Evolutionary conservation across 257 asterid species (phyloP).

Genomic region (Hygrophila difformis): DNA sequence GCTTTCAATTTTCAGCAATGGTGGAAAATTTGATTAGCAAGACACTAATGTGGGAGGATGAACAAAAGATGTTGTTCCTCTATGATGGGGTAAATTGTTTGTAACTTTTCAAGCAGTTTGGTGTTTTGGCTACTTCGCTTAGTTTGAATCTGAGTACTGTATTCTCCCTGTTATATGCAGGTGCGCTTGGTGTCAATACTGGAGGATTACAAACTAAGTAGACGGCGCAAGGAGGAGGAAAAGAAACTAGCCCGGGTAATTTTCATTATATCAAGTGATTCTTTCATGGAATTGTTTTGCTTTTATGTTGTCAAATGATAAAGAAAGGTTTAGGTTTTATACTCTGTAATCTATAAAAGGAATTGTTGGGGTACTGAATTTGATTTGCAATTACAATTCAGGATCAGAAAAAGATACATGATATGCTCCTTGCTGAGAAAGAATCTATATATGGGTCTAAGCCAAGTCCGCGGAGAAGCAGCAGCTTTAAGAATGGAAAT

Average conservation of each 20-base stretch:
- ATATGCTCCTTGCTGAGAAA: slow-evolving; percentile 76
- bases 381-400: no score
- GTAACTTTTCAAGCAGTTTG: slow-evolving; percentile 5
- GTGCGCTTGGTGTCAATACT: slow-evolving; percentile 78
- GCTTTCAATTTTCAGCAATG: slow-evolving; percentile 49
- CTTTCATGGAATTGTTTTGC: no score
- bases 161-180: slow-evolving; percentile 27
- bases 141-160: neutral
- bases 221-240: slow-evolving; percentile 74
- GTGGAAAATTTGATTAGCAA: slow-evolving; percentile 63
- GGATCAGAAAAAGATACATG: slow-evolving; percentile 91
- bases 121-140: slow-evolving; percentile 3
- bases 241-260: slow-evolving; percentile 77
- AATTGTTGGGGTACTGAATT: no score
- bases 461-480: slow-evolving; percentile 85
- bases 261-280: no score
- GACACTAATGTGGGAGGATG: slow-evolving; percentile 83
- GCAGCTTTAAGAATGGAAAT: slow-evolving; percentile 51
- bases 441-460: slow-evolving; percentile 80
- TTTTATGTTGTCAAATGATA: no score
- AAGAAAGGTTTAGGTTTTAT: no score
- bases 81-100: slow-evolving; percentile 76
- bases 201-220: slow-evolving; percentile 76
- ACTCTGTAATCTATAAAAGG: no score
- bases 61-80: slow-evolving; percentile 65